A percentile compares a stretch with the other conserved stretches of the same genome.
Evolutionary conservation across 495 filamentous ascomycete genomes (phyloP).

Genomic region (Daldinia bambusicola): DNA sequence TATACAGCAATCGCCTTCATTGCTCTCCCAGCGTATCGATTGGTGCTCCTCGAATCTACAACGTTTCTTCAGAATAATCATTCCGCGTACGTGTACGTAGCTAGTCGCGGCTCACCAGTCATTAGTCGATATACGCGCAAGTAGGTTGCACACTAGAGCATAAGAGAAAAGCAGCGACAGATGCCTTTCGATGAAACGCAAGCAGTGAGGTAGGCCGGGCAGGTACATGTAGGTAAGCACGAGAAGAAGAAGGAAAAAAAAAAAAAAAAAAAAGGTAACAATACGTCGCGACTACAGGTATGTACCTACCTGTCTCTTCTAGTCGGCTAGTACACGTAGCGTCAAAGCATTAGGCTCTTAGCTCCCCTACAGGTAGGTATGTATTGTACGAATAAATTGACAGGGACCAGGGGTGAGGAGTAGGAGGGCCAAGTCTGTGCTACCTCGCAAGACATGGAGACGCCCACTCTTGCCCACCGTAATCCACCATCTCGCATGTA

Average conservation of each 20-base stretch:
- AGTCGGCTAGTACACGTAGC: constrained; percentile 38
- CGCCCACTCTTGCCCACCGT: constrained; percentile 6
- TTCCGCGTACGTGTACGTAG: background rate
- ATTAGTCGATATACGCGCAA: constrained; percentile 14
- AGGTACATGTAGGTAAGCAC: constrained; percentile 17
- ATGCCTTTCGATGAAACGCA: constrained; percentile 8
- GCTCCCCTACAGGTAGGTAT: background rate
- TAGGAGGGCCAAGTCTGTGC: constrained; percentile 24
- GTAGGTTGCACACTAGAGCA: constrained; percentile 7
- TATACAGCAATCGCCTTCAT: constrained; percentile 1
- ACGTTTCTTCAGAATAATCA: background rate
- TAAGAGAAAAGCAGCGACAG: background rate
- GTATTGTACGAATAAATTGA: constrained; percentile 15
- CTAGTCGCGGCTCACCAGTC: constrained; percentile 2
- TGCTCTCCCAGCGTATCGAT: background rate
- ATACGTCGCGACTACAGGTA: constrained; percentile 4
- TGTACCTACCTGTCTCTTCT: background rate
- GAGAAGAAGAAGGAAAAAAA: background rate
- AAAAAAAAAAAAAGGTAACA: constrained; percentile 18
- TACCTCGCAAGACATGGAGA: constrained; percentile 24
- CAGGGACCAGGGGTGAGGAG: constrained; percentile 22
- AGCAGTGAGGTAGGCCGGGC: background rate
- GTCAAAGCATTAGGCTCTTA: constrained; percentile 35
- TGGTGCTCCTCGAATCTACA: background rate
- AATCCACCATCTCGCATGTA: constrained; percentile 38